Evolutionary conservation across 1,284 basidiomycete genomes (phyloP).

Genomic region (Tilletia walkeri): DNA sequence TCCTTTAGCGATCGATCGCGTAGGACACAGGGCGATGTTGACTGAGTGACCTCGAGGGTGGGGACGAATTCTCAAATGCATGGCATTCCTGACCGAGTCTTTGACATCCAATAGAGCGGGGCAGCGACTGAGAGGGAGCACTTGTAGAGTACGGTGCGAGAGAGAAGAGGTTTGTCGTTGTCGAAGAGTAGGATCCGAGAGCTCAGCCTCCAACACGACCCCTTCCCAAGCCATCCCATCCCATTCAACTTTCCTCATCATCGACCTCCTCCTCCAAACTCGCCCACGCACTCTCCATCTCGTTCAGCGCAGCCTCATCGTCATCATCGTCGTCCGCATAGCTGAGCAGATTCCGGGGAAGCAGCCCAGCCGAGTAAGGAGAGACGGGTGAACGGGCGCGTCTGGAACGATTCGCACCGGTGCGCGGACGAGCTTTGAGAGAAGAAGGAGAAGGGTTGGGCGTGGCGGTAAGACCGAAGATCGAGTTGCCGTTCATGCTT

Average conservation of each 20-base stretch:
- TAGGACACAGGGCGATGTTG: too few relatives aligned
- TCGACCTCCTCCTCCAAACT: slow-evolving; percentile 15
- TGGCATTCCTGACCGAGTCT: too few relatives aligned
- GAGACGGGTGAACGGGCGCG: slow-evolving; percentile 23
- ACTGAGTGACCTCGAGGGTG: too few relatives aligned
- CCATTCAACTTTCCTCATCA: background rate
- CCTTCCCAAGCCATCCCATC: background rate
- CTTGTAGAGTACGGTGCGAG: too few relatives aligned
- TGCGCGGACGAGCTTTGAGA: background rate
- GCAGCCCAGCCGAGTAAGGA: slow-evolving; percentile 28
- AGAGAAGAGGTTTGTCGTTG: too few relatives aligned
- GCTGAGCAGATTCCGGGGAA: slow-evolving; percentile 28
- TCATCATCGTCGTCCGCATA: slow-evolving; percentile 27
- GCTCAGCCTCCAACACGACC: too few relatives aligned
- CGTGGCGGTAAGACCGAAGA: background rate
- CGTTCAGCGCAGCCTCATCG: slow-evolving; percentile 14
- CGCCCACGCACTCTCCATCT: slow-evolving; percentile 19
- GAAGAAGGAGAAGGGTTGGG: background rate
- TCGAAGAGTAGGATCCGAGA: too few relatives aligned
- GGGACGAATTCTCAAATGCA: too few relatives aligned
- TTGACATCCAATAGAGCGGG: too few relatives aligned
- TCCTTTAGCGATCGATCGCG: too few relatives aligned
- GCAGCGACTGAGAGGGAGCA: too few relatives aligned
- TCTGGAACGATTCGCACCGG: background rate
- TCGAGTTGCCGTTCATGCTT: too few relatives aligned